A percentile compares a stretch with the other conserved stretches of the same genome.
Conservation (phyloP, 495 filamentous ascomycete species). For the Opeltia flavorubescens region DNA sequence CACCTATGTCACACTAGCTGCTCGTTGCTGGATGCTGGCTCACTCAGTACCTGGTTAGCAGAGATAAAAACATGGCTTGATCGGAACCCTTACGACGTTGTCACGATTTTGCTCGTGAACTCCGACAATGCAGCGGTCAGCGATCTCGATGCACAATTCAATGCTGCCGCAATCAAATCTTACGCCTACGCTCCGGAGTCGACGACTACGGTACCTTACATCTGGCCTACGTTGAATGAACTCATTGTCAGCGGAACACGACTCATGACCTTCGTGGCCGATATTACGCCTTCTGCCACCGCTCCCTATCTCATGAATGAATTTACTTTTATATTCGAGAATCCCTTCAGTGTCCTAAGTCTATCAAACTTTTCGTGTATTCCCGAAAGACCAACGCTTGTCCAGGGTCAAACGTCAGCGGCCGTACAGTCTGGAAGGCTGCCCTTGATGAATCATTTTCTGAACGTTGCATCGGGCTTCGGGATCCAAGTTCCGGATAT, state of each 20-base stretch:
- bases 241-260: conserved; percentile 51
- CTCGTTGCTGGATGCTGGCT: conserved; percentile 49
- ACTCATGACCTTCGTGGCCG: conserved; percentile 51
- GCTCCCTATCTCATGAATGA: conserved; percentile 59
- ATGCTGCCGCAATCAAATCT: conserved; percentile 38
- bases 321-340: conserved; percentile 67
- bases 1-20: conserved; percentile 56
- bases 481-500: conserved; percentile 48
- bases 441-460: conserved; percentile 61
- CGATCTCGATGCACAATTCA: conserved; percentile 42
- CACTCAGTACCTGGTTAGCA: conserved; percentile 45
- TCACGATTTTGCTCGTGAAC: conserved; percentile 64
- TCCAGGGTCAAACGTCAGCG: conserved; percentile 26
- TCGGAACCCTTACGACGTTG: conserved; percentile 54
- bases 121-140: conserved; percentile 41
- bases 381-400: conserved; percentile 43
- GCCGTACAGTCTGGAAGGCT: conserved; percentile 35
- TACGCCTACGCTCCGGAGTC: conserved; percentile 47
- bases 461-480: conserved; percentile 35
- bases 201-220: conserved; percentile 25
- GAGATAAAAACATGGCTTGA: conserved; percentile 56
- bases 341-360: conserved; percentile 53
- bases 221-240: conserved; percentile 55
- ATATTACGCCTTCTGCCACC: conserved; percentile 24
- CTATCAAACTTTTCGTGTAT: conserved; percentile 49